Evolutionary conservation across 1,284 basidiomycete genomes (phyloP).

Genomic region (Ustilago cynodontis): DNA sequence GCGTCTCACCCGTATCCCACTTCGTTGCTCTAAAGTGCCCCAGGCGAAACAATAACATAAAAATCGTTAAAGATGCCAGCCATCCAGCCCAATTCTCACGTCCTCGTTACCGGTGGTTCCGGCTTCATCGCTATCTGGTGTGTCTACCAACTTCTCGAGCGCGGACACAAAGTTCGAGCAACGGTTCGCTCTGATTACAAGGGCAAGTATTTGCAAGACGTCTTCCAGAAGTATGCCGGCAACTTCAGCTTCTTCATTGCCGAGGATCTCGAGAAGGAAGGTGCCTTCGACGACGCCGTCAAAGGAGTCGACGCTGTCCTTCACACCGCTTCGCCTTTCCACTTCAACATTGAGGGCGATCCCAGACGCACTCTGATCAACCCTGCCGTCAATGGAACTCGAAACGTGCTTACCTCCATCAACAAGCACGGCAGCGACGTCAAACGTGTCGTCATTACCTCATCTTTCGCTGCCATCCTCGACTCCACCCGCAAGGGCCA

Average conservation of each 20-base stretch:
- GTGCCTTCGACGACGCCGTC: conserved; percentile 80
- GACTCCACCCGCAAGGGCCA: conserved; percentile 59
- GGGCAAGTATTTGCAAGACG: conserved; percentile 72
- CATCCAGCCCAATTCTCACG: conserved; percentile 71
- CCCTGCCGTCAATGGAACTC: conserved; percentile 78
- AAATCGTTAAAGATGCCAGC: conserved; percentile 70
- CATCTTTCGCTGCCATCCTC: conserved; percentile 75
- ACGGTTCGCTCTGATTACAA: conserved; percentile 75
- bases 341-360: conserved; percentile 59
- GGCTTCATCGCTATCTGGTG: conserved; percentile 71
- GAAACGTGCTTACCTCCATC: conserved; percentile 75
- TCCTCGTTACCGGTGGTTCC: conserved; percentile 72
- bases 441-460: conserved; percentile 77
- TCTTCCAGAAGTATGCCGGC: conserved; percentile 73
- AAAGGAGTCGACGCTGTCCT: conserved; percentile 77
- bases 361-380: conserved; percentile 72
- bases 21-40: too few species aligned
- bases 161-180: conserved; percentile 73
- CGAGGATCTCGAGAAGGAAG: conserved; percentile 74
- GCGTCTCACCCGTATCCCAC: too few species aligned
- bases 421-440: conserved; percentile 74
- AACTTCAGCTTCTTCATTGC: conserved; percentile 75
- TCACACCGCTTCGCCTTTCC: conserved; percentile 76
- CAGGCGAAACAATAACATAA: too few species aligned
- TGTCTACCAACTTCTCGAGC: conserved; percentile 72